Percentiles rank a stretch among this genome's conserved stretches.
These are phyloP conservation scores for Erucastrum elatum DNA, from an alignment of 345 rosid genomes.

Conservation along the genomic window DNA sequence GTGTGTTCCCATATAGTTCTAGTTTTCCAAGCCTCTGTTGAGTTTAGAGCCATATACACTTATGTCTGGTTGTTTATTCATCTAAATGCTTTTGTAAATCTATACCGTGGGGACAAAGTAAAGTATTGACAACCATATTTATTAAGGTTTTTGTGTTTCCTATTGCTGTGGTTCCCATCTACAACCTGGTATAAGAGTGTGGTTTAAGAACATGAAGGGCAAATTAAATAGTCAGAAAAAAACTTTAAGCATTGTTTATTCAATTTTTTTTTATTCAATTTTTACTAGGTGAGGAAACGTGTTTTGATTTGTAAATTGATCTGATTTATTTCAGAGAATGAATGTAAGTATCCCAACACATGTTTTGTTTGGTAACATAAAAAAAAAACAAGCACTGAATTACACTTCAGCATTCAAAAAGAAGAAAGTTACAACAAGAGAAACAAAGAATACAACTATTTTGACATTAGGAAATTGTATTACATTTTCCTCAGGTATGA, in stretches of 20 bases:
- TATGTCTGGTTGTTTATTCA: neutral
- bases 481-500: slow-evolving; percentile 19
- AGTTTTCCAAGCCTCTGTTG: slow-evolving; percentile 46
- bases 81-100: slow-evolving; percentile 18
- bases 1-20: slow-evolving; percentile 49
- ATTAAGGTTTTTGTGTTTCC: neutral
- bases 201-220: neutral
- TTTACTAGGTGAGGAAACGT: neutral
- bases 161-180: neutral
- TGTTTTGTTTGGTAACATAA: neutral
- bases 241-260: neutral
- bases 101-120: slow-evolving; percentile 5
- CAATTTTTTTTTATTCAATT: no score
- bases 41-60: slow-evolving; percentile 19
- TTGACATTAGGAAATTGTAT: neutral
- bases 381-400: neutral
- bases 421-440: neutral
- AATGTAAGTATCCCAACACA: neutral
- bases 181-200: neutral
- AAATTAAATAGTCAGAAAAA: neutral
- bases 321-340: neutral
- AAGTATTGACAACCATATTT: slow-evolving; percentile 12
- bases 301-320: neutral
- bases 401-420: neutral
- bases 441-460: neutral